Evolutionary conservation across 1,284 basidiomycete genomes (phyloP).

Genomic region (Mixia osmundae): DNA sequence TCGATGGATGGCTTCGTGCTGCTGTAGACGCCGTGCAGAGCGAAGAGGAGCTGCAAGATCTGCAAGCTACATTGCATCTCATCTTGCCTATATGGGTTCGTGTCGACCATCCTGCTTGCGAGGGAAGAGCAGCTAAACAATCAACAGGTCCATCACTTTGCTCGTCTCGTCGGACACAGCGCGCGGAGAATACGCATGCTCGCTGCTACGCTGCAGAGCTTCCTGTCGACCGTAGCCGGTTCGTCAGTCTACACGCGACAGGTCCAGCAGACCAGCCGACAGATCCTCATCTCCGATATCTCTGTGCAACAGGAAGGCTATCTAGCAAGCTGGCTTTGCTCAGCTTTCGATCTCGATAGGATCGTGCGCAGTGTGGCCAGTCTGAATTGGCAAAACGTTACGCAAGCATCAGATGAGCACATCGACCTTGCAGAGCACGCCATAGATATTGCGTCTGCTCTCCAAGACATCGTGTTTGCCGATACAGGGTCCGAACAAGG

Average conservation of each 20-base stretch:
- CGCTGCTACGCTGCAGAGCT: constrained; percentile 42
- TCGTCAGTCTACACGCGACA: constrained; percentile 30
- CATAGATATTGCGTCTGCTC: too few relatives aligned
- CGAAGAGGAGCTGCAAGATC: too few relatives aligned
- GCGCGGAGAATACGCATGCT: constrained; percentile 49
- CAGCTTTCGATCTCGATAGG: constrained; percentile 47
- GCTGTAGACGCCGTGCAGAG: too few relatives aligned
- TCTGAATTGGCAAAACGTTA: constrained; percentile 24
- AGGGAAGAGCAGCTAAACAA: constrained; percentile 1
- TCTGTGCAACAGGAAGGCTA: constrained; percentile 45
- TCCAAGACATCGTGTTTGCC: too few relatives aligned
- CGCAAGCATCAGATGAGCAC: constrained; percentile 18
- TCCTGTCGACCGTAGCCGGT: constrained; percentile 34
- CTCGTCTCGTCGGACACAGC: constrained; percentile 55
- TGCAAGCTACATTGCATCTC: not conserved
- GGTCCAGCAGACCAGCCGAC: constrained; percentile 28
- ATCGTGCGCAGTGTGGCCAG: constrained; percentile 32
- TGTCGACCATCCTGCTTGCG: not conserved
- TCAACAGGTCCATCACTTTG: constrained; percentile 57
- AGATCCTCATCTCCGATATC: constrained; percentile 31
- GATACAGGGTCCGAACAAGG: too few relatives aligned
- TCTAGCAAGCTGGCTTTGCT: constrained; percentile 55
- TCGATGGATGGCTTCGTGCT: constrained; percentile 38
- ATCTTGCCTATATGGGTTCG: not conserved
- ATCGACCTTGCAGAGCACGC: not conserved